Conservation (phyloP, 2,329 filamentous ascomycete species). For the Nannizzia gypsea region DNA sequence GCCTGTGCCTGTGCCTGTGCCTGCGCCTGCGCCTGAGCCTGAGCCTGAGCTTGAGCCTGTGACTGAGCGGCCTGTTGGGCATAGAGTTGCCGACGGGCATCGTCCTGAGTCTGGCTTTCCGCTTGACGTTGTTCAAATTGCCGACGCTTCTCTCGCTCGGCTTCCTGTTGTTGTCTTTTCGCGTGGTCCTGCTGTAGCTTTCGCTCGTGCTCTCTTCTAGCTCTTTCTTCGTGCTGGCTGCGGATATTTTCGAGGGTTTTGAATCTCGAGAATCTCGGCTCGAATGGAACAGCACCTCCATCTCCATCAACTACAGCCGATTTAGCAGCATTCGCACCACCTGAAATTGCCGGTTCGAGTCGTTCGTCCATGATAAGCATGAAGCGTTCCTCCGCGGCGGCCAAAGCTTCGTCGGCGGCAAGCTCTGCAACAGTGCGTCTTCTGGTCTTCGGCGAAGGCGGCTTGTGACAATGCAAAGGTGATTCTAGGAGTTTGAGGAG, state of each 20-base stretch:
- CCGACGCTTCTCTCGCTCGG: conserved; percentile 38
- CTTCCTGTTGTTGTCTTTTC: conserved; percentile 38
- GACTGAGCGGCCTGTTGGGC: conserved; percentile 39
- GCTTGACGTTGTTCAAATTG: conserved; percentile 33
- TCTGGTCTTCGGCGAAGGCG: conserved; percentile 74
- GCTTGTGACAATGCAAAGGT: conserved; percentile 61
- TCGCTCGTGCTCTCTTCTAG: conserved; percentile 37
- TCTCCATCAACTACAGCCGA: conserved; percentile 63
- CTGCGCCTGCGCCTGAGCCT: conserved; percentile 9
- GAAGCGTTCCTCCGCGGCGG: conserved; percentile 77
- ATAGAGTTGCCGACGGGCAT: conserved; percentile 28
- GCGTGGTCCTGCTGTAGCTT: conserved; percentile 40
- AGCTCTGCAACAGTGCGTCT: conserved; percentile 93
- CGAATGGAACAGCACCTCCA: conserved; percentile 60
- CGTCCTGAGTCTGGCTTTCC: conserved; percentile 34
- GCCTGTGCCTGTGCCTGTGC: conserved; percentile 34
- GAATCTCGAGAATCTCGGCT: conserved; percentile 79
- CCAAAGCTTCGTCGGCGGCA: conserved; percentile 84
- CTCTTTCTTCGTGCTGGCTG: conserved; percentile 60
- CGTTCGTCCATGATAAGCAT: conserved; percentile 90
- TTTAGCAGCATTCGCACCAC: conserved; percentile 45
- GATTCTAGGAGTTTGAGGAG: conserved; percentile 62
- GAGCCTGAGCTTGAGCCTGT: conserved; percentile 19
- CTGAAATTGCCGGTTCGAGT: conserved; percentile 48
- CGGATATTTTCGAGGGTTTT: conserved; percentile 83